Conservation (phyloP, 345 rosid genomes). For the Noccaea bulbosa region DNA sequence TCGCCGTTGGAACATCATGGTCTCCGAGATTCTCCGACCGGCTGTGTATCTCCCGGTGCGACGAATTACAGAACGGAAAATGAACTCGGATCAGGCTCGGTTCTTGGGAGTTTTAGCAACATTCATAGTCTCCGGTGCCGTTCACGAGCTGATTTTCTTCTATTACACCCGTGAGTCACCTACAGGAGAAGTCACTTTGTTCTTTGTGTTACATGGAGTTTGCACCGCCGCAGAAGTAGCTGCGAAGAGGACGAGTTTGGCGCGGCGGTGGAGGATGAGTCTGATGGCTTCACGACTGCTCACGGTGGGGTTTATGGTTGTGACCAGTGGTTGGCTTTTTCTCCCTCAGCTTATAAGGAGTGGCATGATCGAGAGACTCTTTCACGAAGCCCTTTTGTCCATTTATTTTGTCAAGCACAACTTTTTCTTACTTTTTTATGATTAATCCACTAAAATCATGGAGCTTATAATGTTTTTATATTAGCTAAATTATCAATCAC, state of each 20-base stretch:
- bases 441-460: not conserved
- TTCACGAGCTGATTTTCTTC: conserved; percentile 46
- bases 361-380: conserved; percentile 8
- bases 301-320: conserved; percentile 44
- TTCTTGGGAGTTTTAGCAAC: conserved; percentile 18
- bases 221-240: conserved; percentile 30
- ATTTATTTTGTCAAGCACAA: conserved; percentile 11
- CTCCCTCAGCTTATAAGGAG: conserved; percentile 45
- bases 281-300: conserved; percentile 28
- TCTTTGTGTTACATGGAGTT: conserved; percentile 46
- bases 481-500: not conserved
- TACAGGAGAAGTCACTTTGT: conserved; percentile 45
- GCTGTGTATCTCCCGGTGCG: conserved; percentile 45
- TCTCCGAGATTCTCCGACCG: conserved; percentile 50
- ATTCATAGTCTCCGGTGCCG: conserved; percentile 42
- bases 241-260: conserved; percentile 37
- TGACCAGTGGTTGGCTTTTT: conserved; percentile 46
- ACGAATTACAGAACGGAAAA: not conserved
- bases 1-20: conserved; percentile 72
- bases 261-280: not conserved
- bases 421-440: not conserved
- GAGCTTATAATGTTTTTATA: not conserved
- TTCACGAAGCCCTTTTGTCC: conserved; percentile 29
- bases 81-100: not conserved
- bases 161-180: conserved; percentile 36